Evolutionary conservation across 202 grass and related monocot species (phyloP).

Genomic region (Panicum hallii): DNA sequence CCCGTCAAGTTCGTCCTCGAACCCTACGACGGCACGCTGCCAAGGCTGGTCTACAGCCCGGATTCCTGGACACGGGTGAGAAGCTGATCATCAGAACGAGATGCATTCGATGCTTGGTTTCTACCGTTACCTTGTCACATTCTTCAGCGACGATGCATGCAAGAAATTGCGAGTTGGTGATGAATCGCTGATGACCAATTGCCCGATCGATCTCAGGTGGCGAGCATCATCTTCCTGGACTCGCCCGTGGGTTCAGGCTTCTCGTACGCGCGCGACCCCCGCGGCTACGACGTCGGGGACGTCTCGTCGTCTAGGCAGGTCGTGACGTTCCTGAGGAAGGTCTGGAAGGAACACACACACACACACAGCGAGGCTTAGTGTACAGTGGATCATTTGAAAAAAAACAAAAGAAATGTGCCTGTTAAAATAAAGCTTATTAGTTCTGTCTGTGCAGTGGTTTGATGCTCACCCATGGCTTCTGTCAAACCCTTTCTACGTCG

Average conservation of each 20-base stretch:
- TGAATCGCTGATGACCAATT: background rate
- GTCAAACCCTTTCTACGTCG: constrained; percentile 60
- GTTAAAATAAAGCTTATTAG: background rate
- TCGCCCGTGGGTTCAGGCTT: constrained; percentile 60
- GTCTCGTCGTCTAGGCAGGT: constrained; percentile 45
- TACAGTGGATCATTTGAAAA: no score
- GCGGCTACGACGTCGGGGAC: constrained; percentile 51
- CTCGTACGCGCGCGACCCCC: constrained; percentile 41
- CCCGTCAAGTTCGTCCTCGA: no score
- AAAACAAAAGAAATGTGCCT: no score
- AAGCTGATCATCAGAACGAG: no score
- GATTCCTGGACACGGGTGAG: no score
- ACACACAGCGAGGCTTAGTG: background rate
- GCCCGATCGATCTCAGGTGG: background rate
- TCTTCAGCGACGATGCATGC: background rate
- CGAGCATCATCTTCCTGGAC: constrained; percentile 60
- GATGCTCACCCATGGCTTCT: constrained; percentile 44
- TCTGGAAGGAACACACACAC: background rate
- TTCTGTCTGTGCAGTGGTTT: constrained; percentile 50
- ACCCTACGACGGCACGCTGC: no score
- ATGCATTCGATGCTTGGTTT: no score
- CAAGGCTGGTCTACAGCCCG: no score
- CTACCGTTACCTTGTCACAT: no score
- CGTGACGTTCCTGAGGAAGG: constrained; percentile 55
- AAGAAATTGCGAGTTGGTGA: background rate